Base-by-base conservation (phyloP, 345 rosid genomes). In the Eucalyptus regnans region DNA sequence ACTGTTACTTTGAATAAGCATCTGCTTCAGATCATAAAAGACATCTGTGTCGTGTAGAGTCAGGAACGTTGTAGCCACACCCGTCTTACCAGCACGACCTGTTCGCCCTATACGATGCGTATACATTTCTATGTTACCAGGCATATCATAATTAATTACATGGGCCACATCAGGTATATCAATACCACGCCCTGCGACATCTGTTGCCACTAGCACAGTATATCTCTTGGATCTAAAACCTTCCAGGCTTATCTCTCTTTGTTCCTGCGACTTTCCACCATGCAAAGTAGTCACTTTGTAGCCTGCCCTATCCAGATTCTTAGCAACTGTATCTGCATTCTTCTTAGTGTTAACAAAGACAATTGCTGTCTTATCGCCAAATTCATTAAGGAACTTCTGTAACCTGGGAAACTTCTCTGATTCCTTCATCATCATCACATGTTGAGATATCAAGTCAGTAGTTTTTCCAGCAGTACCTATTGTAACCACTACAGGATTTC, bases 401-500 rank as follows among this genome's bases (percentile, higher is more conserved):
- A 98, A 88, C 90, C 94, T 94, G 48, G 23, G 43, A 90, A 94
- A 94, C 87, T 96, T 98, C 91, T 97, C 99, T 1, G 97, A 95
- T 87, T 95, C 99, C 92, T 96, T 98, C 94, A 94, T 81, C 99
- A 98, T 98, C 20, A 95, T 89, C 88, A 98, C 99, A 49, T 95
- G 96, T 88, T 98, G 97, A 10, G 99, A 91, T 62, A 98, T 98
- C 93, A 95, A 92, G 76, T 98, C 98, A 9, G 99, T 96, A 14
- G 99, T 29, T 92, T 97, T 98, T 86, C 99, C 99, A 90, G 99
- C 99, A 88, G 99, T 97, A 80, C 99, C 99, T 88, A 97, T 95
- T 51, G 94, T 98, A 87, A 98, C 99, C 41, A 98, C 99, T 43
- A 97, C 99, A 44, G 99, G 99, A 88, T 98, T 98, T 89, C 99